A percentile compares a stretch with the other conserved stretches of the same genome.
phyloP scores from a whole-genome alignment of 208 protist genomes.

The Wallacemonas collosoma region DNA sequence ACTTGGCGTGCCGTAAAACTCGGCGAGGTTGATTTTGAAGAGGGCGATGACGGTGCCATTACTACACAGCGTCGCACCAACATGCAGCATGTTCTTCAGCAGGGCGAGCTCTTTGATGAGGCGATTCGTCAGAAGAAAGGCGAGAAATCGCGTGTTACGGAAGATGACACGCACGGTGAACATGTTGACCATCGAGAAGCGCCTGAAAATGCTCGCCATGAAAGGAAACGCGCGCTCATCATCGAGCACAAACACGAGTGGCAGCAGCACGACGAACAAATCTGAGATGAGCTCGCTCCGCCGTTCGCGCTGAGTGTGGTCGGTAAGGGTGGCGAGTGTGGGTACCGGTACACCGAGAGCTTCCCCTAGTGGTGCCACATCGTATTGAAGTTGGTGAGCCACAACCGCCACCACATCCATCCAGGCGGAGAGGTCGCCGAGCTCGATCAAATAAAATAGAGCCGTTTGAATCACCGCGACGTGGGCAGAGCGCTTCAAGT shows the following conservation, averaged over 20 bases:
- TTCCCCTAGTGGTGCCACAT: constrained; percentile 21
- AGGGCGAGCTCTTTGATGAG: constrained; percentile 13
- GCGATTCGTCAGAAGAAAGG: constrained; percentile 26
- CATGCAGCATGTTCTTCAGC: constrained; percentile 24
- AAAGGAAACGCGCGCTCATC: constrained; percentile 41
- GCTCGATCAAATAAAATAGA: constrained; percentile 31
- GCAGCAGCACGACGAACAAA: constrained; percentile 19
- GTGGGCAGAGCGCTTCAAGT: constrained; percentile 27
- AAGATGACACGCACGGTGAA: constrained; percentile 32
- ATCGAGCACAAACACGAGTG: constrained; percentile 52
- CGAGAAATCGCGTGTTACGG: constrained; percentile 60
- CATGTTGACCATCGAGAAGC: constrained; percentile 19
- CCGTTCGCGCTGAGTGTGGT: constrained; percentile 17
- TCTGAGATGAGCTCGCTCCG: constrained; percentile 15
- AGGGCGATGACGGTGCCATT: constrained; percentile 51
- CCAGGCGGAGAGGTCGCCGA: constrained; percentile 30
- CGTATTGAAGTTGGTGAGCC: constrained; percentile 23
- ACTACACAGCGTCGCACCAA: constrained; percentile 37
- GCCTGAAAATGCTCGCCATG: constrained; percentile 34
- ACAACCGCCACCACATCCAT: constrained; percentile 27
- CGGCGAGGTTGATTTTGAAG: constrained; percentile 23
- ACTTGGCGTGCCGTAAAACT: neutral
- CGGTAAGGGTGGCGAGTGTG: constrained; percentile 11
- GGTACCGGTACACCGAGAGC: constrained; percentile 13
- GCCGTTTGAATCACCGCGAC: constrained; percentile 25